Percentiles rank a stretch among this genome's conserved stretches.
These are phyloP conservation scores for Colletotrichum tanaceti DNA, from an alignment of 2,329 filamentous ascomycete species.

Conservation along the genomic window DNA sequence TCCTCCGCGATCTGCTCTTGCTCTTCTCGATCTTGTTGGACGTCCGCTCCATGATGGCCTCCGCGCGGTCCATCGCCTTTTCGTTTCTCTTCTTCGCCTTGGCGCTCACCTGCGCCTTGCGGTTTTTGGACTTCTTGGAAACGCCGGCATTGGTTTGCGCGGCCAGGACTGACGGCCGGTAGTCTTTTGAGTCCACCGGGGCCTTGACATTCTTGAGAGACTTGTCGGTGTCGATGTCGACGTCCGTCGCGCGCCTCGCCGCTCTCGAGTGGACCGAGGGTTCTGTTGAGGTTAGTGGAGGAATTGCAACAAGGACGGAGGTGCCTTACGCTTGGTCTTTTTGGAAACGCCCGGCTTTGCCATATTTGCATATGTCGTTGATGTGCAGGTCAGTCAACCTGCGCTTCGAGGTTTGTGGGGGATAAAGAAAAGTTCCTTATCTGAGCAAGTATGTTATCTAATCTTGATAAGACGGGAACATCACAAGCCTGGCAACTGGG, in stretches of 20 bases:
- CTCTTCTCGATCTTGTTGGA: conserved; percentile 67
- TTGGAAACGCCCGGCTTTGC: conserved; percentile 44
- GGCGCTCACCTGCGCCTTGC: conserved; percentile 65
- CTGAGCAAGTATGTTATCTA: conserved; percentile 19
- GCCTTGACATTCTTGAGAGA: conserved; percentile 71
- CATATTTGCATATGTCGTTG: conserved; percentile 36
- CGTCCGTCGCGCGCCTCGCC: conserved; percentile 77
- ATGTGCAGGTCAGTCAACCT: conserved; percentile 16
- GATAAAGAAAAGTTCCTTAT: conserved; percentile 41
- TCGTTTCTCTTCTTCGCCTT: conserved; percentile 68
- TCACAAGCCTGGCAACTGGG: conserved; percentile 29
- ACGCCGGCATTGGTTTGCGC: conserved; percentile 76
- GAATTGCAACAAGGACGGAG: background rate
- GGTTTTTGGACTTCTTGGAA: conserved; percentile 72
- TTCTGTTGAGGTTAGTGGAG: conserved; percentile 54
- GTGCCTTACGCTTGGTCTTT: conserved; percentile 46
- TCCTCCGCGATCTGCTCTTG: conserved; percentile 58
- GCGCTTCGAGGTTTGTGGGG: conserved; percentile 26
- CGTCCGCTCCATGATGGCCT: conserved; percentile 69
- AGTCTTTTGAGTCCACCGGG: conserved; percentile 59
- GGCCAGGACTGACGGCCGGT: conserved; percentile 74
- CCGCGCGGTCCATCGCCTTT: conserved; percentile 68
- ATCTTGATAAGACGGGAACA: conserved; percentile 34
- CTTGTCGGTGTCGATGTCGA: conserved; percentile 77
- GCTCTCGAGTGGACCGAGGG: conserved; percentile 78